Evolutionary conservation across 2,329 filamentous ascomycete species (phyloP), one percentile per base, ranked within the genome.

Genomic region (Talaromyces sp.): DNA sequence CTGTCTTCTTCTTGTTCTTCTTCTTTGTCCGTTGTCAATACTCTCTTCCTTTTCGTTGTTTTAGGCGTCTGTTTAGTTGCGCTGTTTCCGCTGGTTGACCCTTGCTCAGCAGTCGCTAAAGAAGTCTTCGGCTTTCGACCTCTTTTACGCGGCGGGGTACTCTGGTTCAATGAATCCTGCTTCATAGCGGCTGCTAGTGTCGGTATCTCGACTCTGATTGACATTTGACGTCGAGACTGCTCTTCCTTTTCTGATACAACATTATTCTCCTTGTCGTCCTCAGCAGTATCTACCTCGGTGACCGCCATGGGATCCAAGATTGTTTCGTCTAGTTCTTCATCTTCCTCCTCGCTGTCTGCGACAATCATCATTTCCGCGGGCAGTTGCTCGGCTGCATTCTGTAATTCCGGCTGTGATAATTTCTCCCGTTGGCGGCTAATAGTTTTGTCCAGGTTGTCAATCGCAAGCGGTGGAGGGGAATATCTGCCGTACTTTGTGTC

Each of bases 121-220:
- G 48, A 10, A 36, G 13, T 33, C 41, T 57, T 57, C 15, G 55
- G 56, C 19, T 56, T 59, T 21, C 53, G 58, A 10, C 56, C 56
- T 50, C 37, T 59, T 56, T 54, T 59, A 37, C 46, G 43, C 15
- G 57, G 35, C 33, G 48, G n/a, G 2, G 45, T 17, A 10, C 21
- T 43, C 8, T 46, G 19, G 33, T 33, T 22, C 11, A 36, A 21
- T 5, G 31, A 21, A 37, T 52, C 46, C 19, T 37, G 15, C 15
- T 58, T 53, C 46, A 52, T 17, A 31, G 15, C 48, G 13, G 46
- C 33, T 37, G 60, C 25, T 35, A 40, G 41, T 8, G 43, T 51
- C 9, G 60, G 60, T n/a, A 61, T 37, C 22, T 61, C 60, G 35
- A 61, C 60, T 22, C 57, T 48, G 19, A 61, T 35, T 17, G 54